phyloP scores from a whole-genome alignment of 371 early-diverging fungal species.

The Mucor irregularis region DNA sequence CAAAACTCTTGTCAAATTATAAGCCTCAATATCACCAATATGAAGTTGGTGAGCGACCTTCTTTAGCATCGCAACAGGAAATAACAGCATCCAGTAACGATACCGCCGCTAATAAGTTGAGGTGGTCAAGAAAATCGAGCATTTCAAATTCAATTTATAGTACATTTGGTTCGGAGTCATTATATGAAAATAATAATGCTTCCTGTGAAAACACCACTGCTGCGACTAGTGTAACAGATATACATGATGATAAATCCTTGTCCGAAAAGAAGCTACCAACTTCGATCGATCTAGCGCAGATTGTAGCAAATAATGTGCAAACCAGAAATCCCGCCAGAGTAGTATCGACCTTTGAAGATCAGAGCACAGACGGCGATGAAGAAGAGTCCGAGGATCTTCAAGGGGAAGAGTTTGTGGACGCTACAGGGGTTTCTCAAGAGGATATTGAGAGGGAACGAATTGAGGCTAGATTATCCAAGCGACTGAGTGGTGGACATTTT shows the following conservation, averaged over 20 bases:
- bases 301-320: slow-evolving; percentile 21
- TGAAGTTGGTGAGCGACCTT: slow-evolving; percentile 1
- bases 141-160: slow-evolving; percentile 43
- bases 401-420: slow-evolving; percentile 46
- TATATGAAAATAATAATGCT: neutral
- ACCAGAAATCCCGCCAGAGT: slow-evolving; percentile 18
- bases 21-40: slow-evolving; percentile 3
- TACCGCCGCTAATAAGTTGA: neutral
- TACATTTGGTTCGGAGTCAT: slow-evolving; percentile 27
- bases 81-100: too few species aligned
- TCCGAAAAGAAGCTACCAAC: neutral
- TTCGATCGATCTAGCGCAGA: neutral
- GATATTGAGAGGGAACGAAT: slow-evolving; percentile 41
- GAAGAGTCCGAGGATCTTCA: slow-evolving; percentile 27
- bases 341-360: neutral
- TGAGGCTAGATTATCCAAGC: slow-evolving; percentile 36
- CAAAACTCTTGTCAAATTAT: too few species aligned
- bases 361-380: slow-evolving; percentile 24
- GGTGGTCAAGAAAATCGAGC: slow-evolving; percentile 38
- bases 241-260: neutral
- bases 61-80: neutral
- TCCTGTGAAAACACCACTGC: neutral
- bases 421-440: slow-evolving; percentile 35
- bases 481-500: slow-evolving; percentile 51
- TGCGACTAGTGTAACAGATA: neutral